These are phyloP conservation scores for Diaporthe humulicola DNA, from an alignment of 2,329 filamentous ascomycete species.

Conservation along the genomic window DNA sequence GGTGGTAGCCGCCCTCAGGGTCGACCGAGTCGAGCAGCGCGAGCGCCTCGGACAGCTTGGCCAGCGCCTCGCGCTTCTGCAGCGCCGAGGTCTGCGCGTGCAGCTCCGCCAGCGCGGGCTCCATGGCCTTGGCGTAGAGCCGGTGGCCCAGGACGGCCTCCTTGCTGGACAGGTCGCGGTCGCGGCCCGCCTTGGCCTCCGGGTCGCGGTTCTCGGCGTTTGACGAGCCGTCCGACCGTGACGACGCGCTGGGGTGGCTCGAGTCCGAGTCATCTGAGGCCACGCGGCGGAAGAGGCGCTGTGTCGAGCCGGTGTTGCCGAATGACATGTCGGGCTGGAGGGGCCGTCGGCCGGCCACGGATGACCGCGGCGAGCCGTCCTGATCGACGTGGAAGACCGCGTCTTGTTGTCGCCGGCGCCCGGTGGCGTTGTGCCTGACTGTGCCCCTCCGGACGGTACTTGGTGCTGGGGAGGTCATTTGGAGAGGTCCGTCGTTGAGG, in stretches of 20 bases:
- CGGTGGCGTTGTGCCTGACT: conserved; percentile 61
- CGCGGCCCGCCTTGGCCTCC: conserved; percentile 55
- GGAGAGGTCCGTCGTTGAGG: conserved; percentile 71
- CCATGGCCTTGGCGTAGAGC: conserved; percentile 84
- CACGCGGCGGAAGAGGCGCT: conserved; percentile 90
- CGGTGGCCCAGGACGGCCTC: conserved; percentile 86
- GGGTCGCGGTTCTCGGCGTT: conserved; percentile 74
- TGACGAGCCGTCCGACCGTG: conserved; percentile 56
- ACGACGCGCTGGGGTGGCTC: conserved; percentile 51
- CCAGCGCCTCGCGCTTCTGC: conserved; percentile 84
- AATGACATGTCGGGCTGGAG: conserved; percentile 92
- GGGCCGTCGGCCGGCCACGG: conserved; percentile 75
- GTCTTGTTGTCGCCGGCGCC: conserved; percentile 39
- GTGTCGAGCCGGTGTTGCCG: conserved; percentile 92
- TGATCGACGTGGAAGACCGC: conserved; percentile 47
- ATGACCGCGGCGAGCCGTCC: conserved; percentile 58
- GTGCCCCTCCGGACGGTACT: conserved; percentile 74
- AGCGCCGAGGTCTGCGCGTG: conserved; percentile 80
- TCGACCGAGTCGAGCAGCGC: conserved; percentile 87
- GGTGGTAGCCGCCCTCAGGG: conserved; percentile 88
- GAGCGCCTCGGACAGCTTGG: conserved; percentile 87
- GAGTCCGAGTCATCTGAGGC: conserved; percentile 74
- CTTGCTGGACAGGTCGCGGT: conserved; percentile 77
- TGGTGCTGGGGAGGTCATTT: conserved; percentile 65
- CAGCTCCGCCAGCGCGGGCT: conserved; percentile 86